phyloP scores from a whole-genome alignment of 2,329 filamentous ascomycete species.

The Xylariaceae sp. region DNA sequence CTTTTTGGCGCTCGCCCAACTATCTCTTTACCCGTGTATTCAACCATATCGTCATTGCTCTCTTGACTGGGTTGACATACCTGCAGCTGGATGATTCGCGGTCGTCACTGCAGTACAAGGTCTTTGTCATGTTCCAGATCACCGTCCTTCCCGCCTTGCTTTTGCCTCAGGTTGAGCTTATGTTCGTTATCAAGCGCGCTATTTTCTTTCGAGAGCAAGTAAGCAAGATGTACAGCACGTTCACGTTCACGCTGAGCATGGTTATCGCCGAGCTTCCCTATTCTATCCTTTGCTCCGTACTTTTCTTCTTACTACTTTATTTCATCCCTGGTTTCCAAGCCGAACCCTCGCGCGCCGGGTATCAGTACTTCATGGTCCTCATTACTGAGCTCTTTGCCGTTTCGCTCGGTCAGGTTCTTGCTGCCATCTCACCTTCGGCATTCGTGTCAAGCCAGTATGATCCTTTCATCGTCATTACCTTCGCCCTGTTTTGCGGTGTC shows the following conservation, averaged over 20 bases:
- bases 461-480: slow-evolving; percentile 82
- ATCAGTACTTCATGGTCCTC: slow-evolving; percentile 85
- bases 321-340: slow-evolving; percentile 79
- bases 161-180: slow-evolving; percentile 82
- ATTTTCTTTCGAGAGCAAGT: slow-evolving; percentile 88
- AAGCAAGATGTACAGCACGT: slow-evolving; percentile 83
- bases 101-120: slow-evolving; percentile 79
- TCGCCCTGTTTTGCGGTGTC: slow-evolving; percentile 87
- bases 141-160: slow-evolving; percentile 85
- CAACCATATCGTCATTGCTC: slow-evolving; percentile 79
- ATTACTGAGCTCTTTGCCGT: slow-evolving; percentile 86
- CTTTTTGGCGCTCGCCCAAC: slow-evolving; percentile 86
- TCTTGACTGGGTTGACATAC: slow-evolving; percentile 81
- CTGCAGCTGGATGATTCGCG: slow-evolving; percentile 79
- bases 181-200: slow-evolving; percentile 79
- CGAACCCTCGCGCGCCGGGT: slow-evolving; percentile 72
- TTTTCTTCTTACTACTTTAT: slow-evolving; percentile 84
- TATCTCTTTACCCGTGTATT: slow-evolving; percentile 89
- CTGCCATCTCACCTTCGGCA: slow-evolving; percentile 77
- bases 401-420: slow-evolving; percentile 77
- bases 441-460: slow-evolving; percentile 83
- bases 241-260: slow-evolving; percentile 79
- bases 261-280: slow-evolving; percentile 87
- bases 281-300: slow-evolving; percentile 77
- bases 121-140: slow-evolving; percentile 91